Percentiles rank a stretch among this genome's conserved stretches.
phyloP scores from a whole-genome alignment of 73 alveolate genomes.

The Paramecium bursaria region DNA sequence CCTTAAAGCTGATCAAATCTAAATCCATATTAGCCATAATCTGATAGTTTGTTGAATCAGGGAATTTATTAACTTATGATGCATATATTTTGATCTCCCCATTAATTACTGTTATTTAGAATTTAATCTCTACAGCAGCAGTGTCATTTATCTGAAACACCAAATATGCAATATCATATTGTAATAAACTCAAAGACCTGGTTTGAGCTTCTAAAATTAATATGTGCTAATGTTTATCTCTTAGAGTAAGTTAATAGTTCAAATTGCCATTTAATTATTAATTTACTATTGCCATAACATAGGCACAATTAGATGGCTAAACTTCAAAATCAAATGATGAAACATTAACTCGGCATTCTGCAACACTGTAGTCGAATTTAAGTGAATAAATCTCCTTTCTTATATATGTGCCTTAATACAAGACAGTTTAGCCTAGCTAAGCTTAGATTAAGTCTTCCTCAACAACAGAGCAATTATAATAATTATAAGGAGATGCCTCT shows the following conservation, averaged over 20 bases:
- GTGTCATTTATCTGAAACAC: background rate
- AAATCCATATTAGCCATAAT: slow-evolving; percentile 11
- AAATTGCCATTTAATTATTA: background rate
- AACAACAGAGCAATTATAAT: slow-evolving; percentile 42
- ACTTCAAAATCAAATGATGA: background rate
- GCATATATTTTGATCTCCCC: slow-evolving; percentile 36
- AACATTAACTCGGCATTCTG: slow-evolving; percentile 12
- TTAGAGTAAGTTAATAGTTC: background rate
- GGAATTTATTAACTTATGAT: background rate
- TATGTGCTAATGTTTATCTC: slow-evolving; percentile 17
- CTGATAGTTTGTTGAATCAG: background rate
- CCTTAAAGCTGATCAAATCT: slow-evolving; percentile 6
- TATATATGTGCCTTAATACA: background rate
- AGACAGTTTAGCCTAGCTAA: background rate
- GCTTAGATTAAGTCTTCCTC: background rate
- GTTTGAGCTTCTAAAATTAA: background rate
- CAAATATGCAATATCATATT: slow-evolving; percentile 11
- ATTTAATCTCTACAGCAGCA: background rate
- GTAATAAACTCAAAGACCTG: background rate
- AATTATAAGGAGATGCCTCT: slow-evolving; percentile 10
- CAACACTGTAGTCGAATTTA: background rate
- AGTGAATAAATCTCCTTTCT: background rate
- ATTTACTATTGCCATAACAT: background rate
- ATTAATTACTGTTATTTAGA: slow-evolving; percentile 16
- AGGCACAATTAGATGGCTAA: slow-evolving; percentile 1